phyloP scores from a whole-genome alignment of 2,329 filamentous ascomycete genomes.

The Balansia obtecta region DNA sequence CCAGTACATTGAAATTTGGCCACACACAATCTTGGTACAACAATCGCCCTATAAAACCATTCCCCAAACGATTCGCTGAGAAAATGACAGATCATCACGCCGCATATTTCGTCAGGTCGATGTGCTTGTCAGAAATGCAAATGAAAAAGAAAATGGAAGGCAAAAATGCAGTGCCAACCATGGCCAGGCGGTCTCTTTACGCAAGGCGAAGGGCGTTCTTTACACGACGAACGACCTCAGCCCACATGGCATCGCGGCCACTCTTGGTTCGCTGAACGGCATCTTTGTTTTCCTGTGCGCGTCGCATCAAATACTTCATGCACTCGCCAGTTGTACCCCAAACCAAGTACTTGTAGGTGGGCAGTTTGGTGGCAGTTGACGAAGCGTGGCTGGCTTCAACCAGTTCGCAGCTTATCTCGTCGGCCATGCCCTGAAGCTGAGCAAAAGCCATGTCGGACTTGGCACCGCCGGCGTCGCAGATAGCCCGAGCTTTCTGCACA shows the following conservation, averaged over 20 bases:
- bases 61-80: conserved; percentile 3
- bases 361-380: conserved; percentile 24
- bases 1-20: neutral
- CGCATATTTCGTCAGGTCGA: neutral
- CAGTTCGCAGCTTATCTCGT: conserved; percentile 68
- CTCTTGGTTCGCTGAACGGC: conserved; percentile 51
- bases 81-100: neutral
- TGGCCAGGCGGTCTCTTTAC: neutral
- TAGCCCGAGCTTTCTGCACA: conserved; percentile 43
- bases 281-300: conserved; percentile 58
- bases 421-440: conserved; percentile 91
- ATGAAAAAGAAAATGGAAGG: neutral
- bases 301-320: conserved; percentile 63
- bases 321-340: conserved; percentile 68
- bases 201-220: conserved; percentile 23
- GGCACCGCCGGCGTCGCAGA: conserved; percentile 33
- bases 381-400: conserved; percentile 23
- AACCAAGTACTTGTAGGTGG: conserved; percentile 59
- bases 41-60: neutral
- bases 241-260: conserved; percentile 49
- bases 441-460: conserved; percentile 32
- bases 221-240: conserved; percentile 45
- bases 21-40: neutral
- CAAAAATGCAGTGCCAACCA: too few relatives aligned
- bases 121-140: neutral